A percentile compares a stretch with the other conserved stretches of the same genome.
These are phyloP conservation scores for Tylopilus vinaceipallidus DNA, from an alignment of 768 basidiomycete genomes.

Conservation along the genomic window DNA sequence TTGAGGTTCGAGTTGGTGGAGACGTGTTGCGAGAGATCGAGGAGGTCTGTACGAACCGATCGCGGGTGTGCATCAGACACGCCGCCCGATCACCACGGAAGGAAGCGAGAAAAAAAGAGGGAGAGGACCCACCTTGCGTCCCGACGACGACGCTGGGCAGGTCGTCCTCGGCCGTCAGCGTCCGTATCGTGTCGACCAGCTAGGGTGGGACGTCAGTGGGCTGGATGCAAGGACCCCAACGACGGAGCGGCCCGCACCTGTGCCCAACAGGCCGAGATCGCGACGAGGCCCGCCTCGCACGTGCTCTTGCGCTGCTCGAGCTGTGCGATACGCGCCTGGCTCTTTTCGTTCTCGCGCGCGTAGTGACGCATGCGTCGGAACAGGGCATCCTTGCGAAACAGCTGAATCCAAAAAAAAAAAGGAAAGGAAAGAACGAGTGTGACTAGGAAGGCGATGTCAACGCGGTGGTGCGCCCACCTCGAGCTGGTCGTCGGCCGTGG, in stretches of 20 bases:
- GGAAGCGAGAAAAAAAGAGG: too few species aligned
- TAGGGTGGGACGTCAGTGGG: constrained; percentile 35
- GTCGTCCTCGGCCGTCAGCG: constrained; percentile 53
- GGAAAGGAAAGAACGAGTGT: constrained; percentile 15
- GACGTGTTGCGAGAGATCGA: constrained; percentile 34
- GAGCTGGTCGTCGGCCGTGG: constrained; percentile 53
- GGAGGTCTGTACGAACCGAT: constrained; percentile 22
- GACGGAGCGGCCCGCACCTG: constrained; percentile 45
- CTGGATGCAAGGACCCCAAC: constrained; percentile 1
- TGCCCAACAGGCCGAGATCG: constrained; percentile 77
- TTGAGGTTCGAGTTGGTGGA: constrained; percentile 31
- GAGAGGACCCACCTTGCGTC: constrained; percentile 37
- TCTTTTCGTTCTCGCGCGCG: constrained; percentile 69
- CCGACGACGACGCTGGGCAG: constrained; percentile 42
- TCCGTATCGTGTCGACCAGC: constrained; percentile 66
- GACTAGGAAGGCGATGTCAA: constrained; percentile 23
- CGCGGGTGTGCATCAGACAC: not conserved
- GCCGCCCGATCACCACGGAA: too few species aligned
- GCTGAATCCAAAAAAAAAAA: constrained; percentile 38
- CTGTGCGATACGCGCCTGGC: constrained; percentile 56
- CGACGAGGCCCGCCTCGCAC: constrained; percentile 69
- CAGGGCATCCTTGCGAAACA: constrained; percentile 85
- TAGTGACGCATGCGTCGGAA: constrained; percentile 84
- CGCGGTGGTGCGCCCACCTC: constrained; percentile 50
- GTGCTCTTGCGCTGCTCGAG: constrained; percentile 63